Conservation (phyloP, 805 yeast species). For the Saturnispora saitoi region DNA sequence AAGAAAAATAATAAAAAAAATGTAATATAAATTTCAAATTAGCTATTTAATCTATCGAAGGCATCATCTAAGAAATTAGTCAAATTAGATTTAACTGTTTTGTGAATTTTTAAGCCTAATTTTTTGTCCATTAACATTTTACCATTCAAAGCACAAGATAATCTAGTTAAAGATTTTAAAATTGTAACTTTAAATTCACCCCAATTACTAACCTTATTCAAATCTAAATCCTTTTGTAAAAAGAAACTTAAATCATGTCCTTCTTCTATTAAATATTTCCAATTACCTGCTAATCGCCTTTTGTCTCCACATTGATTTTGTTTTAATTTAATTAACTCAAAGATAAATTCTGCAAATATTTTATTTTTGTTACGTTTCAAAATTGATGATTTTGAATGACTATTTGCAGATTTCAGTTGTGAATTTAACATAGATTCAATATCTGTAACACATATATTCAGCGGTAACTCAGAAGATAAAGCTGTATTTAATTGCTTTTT, state of each 20-base stretch:
- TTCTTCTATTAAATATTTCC: slow-evolving; percentile 16
- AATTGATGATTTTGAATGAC: slow-evolving; percentile 20
- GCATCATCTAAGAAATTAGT: slow-evolving; percentile 10
- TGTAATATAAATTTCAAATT: too few relatives aligned
- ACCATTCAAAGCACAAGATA: slow-evolving; percentile 10
- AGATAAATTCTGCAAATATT: slow-evolving; percentile 22
- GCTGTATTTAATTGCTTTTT: slow-evolving; percentile 14
- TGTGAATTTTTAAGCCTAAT: not conserved
- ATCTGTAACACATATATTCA: slow-evolving; percentile 15
- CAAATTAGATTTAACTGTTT: not conserved
- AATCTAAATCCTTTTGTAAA: slow-evolving; percentile 9
- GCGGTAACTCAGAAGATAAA: slow-evolving; percentile 13
- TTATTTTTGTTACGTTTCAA: slow-evolving; percentile 21
- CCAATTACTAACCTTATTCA: slow-evolving; percentile 5
- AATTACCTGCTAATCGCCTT: slow-evolving; percentile 22
- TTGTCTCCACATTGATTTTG: slow-evolving; percentile 14
- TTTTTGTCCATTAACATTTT: slow-evolving; percentile 8
- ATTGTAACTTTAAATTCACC: slow-evolving; percentile 15
- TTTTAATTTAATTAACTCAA: slow-evolving; percentile 19
- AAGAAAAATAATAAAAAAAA: too few relatives aligned
- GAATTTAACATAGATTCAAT: slow-evolving; percentile 19
- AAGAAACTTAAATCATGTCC: slow-evolving; percentile 12
- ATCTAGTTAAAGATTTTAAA: slow-evolving; percentile 9
- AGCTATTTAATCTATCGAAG: slow-evolving; percentile 1
- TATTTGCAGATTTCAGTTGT: slow-evolving; percentile 19